Evolutionary conservation across 2,329 filamentous ascomycete genomes (phyloP), one percentile per base, ranked within the genome.

Genomic region (Mycocentrospora acerina): DNA sequence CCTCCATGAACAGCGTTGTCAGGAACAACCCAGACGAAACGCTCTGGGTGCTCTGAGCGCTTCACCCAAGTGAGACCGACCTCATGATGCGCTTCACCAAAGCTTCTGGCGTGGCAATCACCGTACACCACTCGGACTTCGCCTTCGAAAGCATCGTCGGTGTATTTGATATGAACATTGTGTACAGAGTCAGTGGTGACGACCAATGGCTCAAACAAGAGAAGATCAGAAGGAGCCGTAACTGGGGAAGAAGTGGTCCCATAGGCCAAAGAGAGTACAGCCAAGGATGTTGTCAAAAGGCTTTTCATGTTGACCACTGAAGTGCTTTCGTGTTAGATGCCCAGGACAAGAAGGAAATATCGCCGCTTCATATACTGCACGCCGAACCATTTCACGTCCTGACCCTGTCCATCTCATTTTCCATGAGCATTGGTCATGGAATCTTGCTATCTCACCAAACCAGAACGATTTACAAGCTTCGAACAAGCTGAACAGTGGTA

Each of bases 1-100:
- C 70, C 71, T 13, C 58, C 58, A 24, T 62, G 52, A 4, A 55
- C 44, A 4, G 61, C 62, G 40, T 73, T 64, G 2, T 62, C 58
- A 2, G 72, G 72, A 7, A 72, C 64, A 4, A 75, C 54, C 73
- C 73, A 76, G 16, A 76, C 67, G 25, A 79, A 72, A 11, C 72
- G 67, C 22, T 68, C 68, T 0, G 74, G 75, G 7, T 65, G 55
- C 33, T 37, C 36, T n/a, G 55, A 52, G 10, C 68, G 65, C 8
- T 48, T 53, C 22, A 65, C 40, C 38, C 47, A 56, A 1, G 70
- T 67, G 13, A 43, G 65, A 24, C 71, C 71, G 6, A 77, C 55
- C 10, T 70, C 63, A 43, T 76, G 72, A 43, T 77, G 71, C 17
- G 56, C 57, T n/a, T 72, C 51, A 4, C 55, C 42, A 7, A 56